phyloP scores from a whole-genome alignment of 2,329 filamentous ascomycete species.

The Aspergillus melleus region DNA sequence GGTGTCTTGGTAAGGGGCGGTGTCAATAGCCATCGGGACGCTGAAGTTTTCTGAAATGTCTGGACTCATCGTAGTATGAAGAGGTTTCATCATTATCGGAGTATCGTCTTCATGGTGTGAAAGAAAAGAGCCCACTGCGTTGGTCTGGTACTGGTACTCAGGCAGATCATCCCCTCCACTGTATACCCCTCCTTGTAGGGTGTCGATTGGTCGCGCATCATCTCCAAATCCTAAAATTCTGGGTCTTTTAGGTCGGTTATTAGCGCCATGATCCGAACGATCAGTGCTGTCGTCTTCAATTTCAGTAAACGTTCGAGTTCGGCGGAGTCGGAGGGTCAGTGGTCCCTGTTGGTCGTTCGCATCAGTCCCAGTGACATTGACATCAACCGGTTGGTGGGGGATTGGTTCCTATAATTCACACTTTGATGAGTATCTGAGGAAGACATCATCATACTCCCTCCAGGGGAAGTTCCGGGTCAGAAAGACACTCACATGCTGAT shows the following conservation, averaged over 20 bases:
- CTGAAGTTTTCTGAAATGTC: no score
- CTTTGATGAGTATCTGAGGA: background rate
- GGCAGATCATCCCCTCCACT: background rate
- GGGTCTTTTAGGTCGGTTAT: background rate
- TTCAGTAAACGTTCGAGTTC: background rate
- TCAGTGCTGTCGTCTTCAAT: background rate
- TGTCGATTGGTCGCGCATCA: background rate
- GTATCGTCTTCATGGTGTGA: background rate
- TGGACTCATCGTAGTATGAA: background rate
- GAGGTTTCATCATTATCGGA: background rate
- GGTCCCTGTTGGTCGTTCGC: background rate
- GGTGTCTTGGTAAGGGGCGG: no score
- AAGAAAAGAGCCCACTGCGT: background rate
- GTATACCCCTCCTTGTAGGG: background rate
- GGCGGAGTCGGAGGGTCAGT: background rate
- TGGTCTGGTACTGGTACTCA: background rate
- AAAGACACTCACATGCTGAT: constrained; percentile 13
- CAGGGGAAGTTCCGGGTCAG: background rate
- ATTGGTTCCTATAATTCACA: background rate
- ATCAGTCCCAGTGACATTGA: background rate
- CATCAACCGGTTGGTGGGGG: background rate
- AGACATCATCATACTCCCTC: background rate
- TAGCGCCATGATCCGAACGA: background rate
- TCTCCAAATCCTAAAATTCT: background rate
- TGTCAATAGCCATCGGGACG: background rate